Percentiles rank a stretch among this genome's conserved stretches.
phyloP scores from a whole-genome alignment of 805 yeast genomes.

The Metschnikowia reukaufii region DNA sequence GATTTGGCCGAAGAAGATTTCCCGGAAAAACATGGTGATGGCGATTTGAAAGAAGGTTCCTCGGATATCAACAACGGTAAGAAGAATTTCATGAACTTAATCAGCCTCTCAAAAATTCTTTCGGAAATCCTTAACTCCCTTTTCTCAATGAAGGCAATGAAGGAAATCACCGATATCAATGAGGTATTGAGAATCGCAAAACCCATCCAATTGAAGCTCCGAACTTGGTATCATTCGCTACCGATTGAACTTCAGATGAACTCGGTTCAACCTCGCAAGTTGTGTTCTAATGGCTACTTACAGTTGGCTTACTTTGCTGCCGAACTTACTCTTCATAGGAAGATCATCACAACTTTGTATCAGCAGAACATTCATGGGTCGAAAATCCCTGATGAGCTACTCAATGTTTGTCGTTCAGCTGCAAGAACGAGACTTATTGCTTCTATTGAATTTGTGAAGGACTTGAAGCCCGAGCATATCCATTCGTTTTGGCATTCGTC shows the following conservation, averaged over 20 bases:
- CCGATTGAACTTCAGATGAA: conserved; percentile 66
- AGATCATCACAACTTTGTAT: conserved; percentile 58
- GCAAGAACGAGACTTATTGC: conserved; percentile 81
- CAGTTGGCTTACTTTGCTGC: conserved; percentile 88
- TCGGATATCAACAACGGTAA: conserved; percentile 73
- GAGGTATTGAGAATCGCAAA: conserved; percentile 75
- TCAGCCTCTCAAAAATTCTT: conserved; percentile 64
- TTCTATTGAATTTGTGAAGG: conserved; percentile 74
- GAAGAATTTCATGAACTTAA: conserved; percentile 63
- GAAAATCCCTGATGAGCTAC: conserved; percentile 36
- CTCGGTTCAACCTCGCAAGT: conserved; percentile 56
- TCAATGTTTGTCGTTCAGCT: conserved; percentile 73
- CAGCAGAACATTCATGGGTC: conserved; percentile 35
- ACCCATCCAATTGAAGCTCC: conserved; percentile 68
- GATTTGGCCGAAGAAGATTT: conserved; percentile 72
- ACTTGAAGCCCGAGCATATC: conserved; percentile 76
- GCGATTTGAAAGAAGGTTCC: conserved; percentile 54
- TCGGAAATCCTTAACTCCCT: conserved; percentile 72
- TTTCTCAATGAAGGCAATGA: conserved; percentile 68
- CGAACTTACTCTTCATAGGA: conserved; percentile 82
- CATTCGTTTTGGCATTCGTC: conserved; percentile 91
- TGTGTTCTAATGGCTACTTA: conserved; percentile 73
- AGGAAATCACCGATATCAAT: conserved; percentile 56
- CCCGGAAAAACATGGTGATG: conserved; percentile 64
- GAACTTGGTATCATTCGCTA: conserved; percentile 76